Percentiles rank a stretch among this genome's conserved stretches.
Evolutionary conservation across 441 rosid genomes (phyloP).

Genomic region (Daphne laureola): DNA sequence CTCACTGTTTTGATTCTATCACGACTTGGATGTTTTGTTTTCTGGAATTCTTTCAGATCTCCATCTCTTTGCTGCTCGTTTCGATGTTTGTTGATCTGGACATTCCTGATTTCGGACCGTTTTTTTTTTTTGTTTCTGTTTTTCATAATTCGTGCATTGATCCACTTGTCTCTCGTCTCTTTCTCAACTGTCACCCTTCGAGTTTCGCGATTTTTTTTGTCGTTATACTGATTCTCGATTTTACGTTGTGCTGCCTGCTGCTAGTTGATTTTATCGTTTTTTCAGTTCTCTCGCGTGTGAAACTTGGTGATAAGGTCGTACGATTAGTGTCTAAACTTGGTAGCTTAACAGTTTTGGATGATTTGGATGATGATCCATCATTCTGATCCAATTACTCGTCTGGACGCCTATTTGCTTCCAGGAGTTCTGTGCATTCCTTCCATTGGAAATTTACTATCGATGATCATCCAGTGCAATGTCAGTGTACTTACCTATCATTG

Average conservation of each 20-base stretch:
- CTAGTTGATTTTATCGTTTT: background rate
- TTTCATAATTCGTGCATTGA: slow-evolving; percentile 20
- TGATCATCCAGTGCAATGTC: slow-evolving; percentile 3
- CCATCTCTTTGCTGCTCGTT: slow-evolving; percentile 2
- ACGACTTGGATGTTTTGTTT: slow-evolving; percentile 3
- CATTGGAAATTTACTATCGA: background rate
- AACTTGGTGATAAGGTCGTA: background rate
- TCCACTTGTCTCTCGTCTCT: slow-evolving; percentile 10
- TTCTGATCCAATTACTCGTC: background rate
- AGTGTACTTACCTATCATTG: slow-evolving; percentile 4
- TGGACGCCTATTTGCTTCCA: background rate
- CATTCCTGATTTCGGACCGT: slow-evolving; percentile 10
- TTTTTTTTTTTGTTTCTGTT: slow-evolving; percentile 10
- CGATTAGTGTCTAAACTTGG: slow-evolving; percentile 1
- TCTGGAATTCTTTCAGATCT: slow-evolving; percentile 18
- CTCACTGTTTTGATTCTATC: background rate
- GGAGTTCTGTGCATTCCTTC: background rate
- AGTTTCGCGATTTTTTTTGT: slow-evolving; percentile 5
- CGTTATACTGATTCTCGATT: slow-evolving; percentile 3
- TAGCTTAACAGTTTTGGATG: background rate
- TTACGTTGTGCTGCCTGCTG: slow-evolving; percentile 1
- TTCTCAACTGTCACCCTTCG: background rate
- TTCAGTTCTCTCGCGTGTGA: background rate
- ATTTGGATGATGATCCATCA: too few species aligned
- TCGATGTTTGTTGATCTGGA: slow-evolving; percentile 17